A percentile compares a stretch with the other conserved stretches of the same genome.
phyloP scores from a whole-genome alignment of 371 early-diverging fungal species.

The Mucor lusitanicus region DNA sequence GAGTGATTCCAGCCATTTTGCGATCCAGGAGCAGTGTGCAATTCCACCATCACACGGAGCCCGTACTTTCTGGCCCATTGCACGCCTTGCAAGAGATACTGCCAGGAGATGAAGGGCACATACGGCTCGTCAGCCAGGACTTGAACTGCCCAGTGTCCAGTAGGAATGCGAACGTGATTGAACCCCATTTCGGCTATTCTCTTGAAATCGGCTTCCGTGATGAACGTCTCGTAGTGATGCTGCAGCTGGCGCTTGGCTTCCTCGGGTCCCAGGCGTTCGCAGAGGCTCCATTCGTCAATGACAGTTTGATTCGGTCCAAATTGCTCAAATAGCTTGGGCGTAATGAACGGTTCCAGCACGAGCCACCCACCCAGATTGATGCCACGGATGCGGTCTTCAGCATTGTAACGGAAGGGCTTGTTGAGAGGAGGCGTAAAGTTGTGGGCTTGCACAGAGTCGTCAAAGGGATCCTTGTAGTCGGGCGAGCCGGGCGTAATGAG shows the following conservation, averaged over 20 bases:
- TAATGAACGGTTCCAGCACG: constrained; percentile 75
- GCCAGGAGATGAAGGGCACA: constrained; percentile 55
- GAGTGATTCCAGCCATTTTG: constrained; percentile 83
- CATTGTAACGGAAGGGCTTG: constrained; percentile 57
- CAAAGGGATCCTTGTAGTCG: constrained; percentile 29
- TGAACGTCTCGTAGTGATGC: constrained; percentile 67
- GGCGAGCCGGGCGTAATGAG: constrained; percentile 5
- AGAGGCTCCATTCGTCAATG: constrained; percentile 71
- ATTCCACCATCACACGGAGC: constrained; percentile 72
- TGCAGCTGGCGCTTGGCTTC: constrained; percentile 55
- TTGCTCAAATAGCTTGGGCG: constrained; percentile 71
- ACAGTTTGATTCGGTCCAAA: constrained; percentile 6
- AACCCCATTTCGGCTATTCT: constrained; percentile 64
- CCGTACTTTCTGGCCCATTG: constrained; percentile 72
- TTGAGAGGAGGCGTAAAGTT: constrained; percentile 44
- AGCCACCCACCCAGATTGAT: constrained; percentile 78
- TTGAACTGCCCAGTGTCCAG: constrained; percentile 74
- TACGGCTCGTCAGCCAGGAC: constrained; percentile 53
- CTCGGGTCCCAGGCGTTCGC: constrained; percentile 57
- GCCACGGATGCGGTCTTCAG: constrained; percentile 62
- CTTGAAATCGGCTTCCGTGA: constrained; percentile 71
- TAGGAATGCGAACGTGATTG: constrained; percentile 77
- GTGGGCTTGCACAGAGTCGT: constrained; percentile 39
- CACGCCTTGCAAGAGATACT: constrained; percentile 60
- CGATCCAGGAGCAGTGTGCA: constrained; percentile 78